Base-by-base conservation (phyloP, 2,329 filamentous ascomycete genomes). In the Sporothrix humicola region DNA sequence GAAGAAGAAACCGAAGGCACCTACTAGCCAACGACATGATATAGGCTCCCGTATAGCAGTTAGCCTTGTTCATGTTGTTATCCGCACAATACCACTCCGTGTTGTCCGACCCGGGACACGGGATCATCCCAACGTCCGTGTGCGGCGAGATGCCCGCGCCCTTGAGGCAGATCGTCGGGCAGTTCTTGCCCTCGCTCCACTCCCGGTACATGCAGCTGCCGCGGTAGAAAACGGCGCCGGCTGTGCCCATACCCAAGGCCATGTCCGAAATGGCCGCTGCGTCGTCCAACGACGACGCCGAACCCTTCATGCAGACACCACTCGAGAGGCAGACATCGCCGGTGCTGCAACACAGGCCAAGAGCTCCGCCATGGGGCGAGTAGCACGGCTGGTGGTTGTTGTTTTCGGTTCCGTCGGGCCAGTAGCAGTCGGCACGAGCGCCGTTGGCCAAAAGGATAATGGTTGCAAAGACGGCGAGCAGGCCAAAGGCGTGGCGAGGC, bases 261-360 rank as follows among this genome's bases (percentile, higher is more conserved):
- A 20, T 5, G 20, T 56, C 20, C 5, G 48, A 17, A 17, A 12
- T 5, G 5, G 58, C 12, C 12, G n/a, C 9, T 8, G 44, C 9
- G 3, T 15, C 23, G 9, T 15, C 23, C 12, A 23, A 10, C 44
- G 54, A n/a, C 10, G 26, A 13, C 6, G 5, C 9, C 13, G 46
- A 9, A 17, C 12, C 26, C 26, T 31, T 48, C 65, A 72, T 72
- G 72, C 75, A 76, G 15, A 75, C 61, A 9, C 73, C 73, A 37
- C 73, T 74, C 13, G 63, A 66, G 26, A 76, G 31, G 52, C 76
- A 76, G 4, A 73, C 69, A 44, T 76, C 74, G 17, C 74, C 76
- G 17, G 13, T 37, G 58, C 71, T 59, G 71, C 76, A 76, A 71
- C 76, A 76, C 9, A 76, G 71, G 5, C 74, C 73, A n/a, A 42